Conservation (phyloP, 2,329 filamentous ascomycete species). For the Fusarium camptoceras region DNA sequence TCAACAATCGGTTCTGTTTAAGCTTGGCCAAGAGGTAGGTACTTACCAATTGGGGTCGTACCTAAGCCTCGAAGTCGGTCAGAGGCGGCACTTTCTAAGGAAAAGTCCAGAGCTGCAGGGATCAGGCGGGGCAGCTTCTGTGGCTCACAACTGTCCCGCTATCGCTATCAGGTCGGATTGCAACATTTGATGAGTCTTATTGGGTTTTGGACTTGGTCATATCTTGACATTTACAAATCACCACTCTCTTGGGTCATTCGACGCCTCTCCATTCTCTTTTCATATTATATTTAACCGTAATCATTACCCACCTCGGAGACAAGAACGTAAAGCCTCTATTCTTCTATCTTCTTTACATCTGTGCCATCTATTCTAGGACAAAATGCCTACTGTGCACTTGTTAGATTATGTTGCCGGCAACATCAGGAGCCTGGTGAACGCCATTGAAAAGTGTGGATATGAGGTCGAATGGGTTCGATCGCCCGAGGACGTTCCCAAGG, state of each 20-base stretch:
- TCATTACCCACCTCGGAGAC: neutral
- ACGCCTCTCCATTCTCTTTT: neutral
- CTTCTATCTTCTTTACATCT: constrained; percentile 10
- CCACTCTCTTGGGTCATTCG: constrained; percentile 32
- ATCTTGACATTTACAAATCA: constrained; percentile 31
- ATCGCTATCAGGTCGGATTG: constrained; percentile 35
- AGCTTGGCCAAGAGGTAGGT: constrained; percentile 16
- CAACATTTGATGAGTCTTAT: constrained; percentile 30
- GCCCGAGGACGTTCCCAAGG: constrained; percentile 84
- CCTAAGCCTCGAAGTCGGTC: constrained; percentile 41
- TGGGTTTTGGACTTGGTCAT: constrained; percentile 32
- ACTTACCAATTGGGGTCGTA: constrained; percentile 31
- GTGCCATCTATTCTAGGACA: constrained; percentile 43
- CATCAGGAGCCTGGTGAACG: constrained; percentile 94
- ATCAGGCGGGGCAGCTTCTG: constrained; percentile 45
- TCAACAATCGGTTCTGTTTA: constrained; percentile 6
- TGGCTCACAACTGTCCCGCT: constrained; percentile 41
- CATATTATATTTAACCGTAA: neutral
- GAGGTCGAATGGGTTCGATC: constrained; percentile 90
- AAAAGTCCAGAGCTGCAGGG: constrained; percentile 39
- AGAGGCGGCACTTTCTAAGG: constrained; percentile 40
- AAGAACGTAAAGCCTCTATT: constrained; percentile 6
- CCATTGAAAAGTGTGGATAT: constrained; percentile 95
- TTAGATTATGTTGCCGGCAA: constrained; percentile 95
- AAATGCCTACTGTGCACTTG: constrained; percentile 82